Evolutionary conservation across 2,329 filamentous ascomycete genomes (phyloP), one percentile per base, ranked within the genome.

Genomic region (Daldinia sp.): DNA sequence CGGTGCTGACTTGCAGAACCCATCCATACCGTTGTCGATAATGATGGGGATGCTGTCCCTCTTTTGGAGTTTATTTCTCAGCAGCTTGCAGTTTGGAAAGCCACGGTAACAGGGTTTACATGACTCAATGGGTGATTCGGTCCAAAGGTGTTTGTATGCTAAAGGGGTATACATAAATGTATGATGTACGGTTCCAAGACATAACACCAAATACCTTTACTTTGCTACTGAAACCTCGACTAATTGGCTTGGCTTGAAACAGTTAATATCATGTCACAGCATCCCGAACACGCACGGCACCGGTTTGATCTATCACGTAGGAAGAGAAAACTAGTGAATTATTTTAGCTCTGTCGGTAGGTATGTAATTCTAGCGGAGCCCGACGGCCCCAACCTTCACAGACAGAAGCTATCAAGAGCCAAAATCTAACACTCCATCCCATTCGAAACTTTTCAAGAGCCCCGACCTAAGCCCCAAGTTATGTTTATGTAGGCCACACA

Each of bases 1-100:
- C 15, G 15, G 12, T 12, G 48, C 61, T 12, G 46, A 64, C 5
- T 28, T 64, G 15, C 55, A 64, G 48, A 39, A 59, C 20, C 44
- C 61, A 10, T 59, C 46, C 3, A 35, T 64, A 12, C 61, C 61
- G 1, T 54, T 64, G 4, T 35, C 48, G 3, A 60, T 60, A 23
- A 50, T 65, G 56, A 10, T 65, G 6, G 39, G 39, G 3, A 55
- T 60, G 30, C 6, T 65, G 10, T 60, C 62, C n/a, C 20, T 60
- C 15, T 60, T 60, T 41, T 65, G 62, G 62, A 30, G 55, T 46
- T n/a, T 60, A 12, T 65, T 60, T 18, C 15, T 65, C n/a, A 60
- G 55, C 15, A 65, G 62, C 30, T 54, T 65, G 28, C 55, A 65
- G n/a, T 41, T 51, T 23, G 46, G n/a, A 15, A n/a, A 20, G 10